Evolutionary conservation across 78 protist species (phyloP).

Genomic region (Dictyostelium firmibasis): DNA sequence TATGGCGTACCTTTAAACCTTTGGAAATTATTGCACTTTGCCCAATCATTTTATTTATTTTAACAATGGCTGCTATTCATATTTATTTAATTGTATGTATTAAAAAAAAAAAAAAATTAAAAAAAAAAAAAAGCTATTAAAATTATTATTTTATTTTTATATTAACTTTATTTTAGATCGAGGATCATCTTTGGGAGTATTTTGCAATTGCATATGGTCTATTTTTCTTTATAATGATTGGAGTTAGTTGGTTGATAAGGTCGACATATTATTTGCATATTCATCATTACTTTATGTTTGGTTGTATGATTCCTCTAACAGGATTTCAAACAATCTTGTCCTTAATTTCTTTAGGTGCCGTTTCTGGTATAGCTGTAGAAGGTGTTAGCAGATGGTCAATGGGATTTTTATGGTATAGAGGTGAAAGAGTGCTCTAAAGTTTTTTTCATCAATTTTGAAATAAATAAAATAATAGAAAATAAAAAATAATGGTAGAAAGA

Average conservation of each 20-base stretch:
- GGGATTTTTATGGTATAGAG: slow-evolving; percentile 24
- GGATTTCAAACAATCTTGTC: slow-evolving; percentile 27
- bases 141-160: background rate
- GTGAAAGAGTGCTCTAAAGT: background rate
- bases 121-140: background rate
- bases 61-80: slow-evolving; percentile 22
- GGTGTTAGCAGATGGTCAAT: slow-evolving; percentile 36
- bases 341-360: slow-evolving; percentile 6
- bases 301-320: slow-evolving; percentile 28
- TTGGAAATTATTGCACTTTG: background rate
- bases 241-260: background rate
- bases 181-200: slow-evolving; percentile 40
- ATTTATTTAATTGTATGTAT: slow-evolving; percentile 45
- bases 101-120: background rate
- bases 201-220: slow-evolving; percentile 43
- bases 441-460: no score
- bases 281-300: slow-evolving; percentile 75
- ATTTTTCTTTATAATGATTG: slow-evolving; percentile 27
- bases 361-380: slow-evolving; percentile 54
- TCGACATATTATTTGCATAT: slow-evolving; percentile 55
- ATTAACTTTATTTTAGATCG: background rate
- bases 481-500: no score
- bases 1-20: slow-evolving; percentile 46
- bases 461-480: background rate
- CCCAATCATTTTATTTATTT: slow-evolving; percentile 43